Evolutionary conservation across 208 protist species (phyloP).

Genomic region (Leishmania gerbilli): DNA sequence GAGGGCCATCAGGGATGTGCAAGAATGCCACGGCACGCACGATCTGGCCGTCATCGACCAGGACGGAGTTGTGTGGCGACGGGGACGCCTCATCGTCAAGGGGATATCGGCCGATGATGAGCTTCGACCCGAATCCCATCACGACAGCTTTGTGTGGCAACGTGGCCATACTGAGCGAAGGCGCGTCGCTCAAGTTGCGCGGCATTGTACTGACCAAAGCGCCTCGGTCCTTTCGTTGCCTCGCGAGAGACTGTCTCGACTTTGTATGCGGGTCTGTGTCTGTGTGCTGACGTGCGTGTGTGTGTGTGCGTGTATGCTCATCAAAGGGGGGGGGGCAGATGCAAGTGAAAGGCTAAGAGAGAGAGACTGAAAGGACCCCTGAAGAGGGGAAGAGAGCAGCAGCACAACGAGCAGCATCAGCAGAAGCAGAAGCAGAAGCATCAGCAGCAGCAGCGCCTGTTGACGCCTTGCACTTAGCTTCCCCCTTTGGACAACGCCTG

Average conservation of each 20-base stretch:
- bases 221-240: not conserved
- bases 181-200: conserved; percentile 27
- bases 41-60: conserved; percentile 75
- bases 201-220: conserved; percentile 3
- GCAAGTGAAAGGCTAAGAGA: not conserved
- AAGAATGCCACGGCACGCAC: conserved; percentile 71
- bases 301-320: not conserved
- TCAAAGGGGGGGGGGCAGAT: not conserved
- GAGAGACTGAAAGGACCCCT: not conserved
- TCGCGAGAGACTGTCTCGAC: not conserved
- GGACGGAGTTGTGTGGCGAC: conserved; percentile 43
- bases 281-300: not conserved
- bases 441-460: not conserved
- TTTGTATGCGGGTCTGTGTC: not conserved
- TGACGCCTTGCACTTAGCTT: not conserved
- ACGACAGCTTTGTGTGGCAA: conserved; percentile 48
- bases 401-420: not conserved
- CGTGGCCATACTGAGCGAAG: conserved; percentile 52
- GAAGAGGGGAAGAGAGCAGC: not conserved
- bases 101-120: conserved; percentile 59
- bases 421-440: not conserved
- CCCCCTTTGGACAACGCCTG: not conserved
- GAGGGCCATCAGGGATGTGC: conserved; percentile 55
- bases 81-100: conserved; percentile 26
- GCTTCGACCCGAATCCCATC: conserved; percentile 54